Base-by-base conservation (phyloP, 1,284 basidiomycete species). In the Termitomyces sp. region DNA sequence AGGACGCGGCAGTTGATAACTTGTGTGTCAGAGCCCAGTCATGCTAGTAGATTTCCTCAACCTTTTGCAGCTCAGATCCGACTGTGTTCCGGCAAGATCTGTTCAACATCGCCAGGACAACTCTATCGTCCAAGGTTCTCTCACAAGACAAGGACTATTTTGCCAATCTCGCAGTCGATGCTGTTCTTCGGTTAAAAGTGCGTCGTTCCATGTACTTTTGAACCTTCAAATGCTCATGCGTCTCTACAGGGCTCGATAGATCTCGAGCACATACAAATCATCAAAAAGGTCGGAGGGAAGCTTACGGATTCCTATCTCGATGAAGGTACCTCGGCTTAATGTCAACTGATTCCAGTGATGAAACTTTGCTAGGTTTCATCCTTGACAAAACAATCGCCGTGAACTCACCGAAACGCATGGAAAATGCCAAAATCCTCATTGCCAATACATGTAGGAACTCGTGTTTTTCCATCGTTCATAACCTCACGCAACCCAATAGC, bases 211-310 rank as follows among this genome's bases (percentile, higher is more conserved):
- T 2, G 21, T 17, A 26, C 17, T 45, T 46, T 3, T 1, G 5
- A 43, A 26, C 9, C 38, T 19, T 26, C 28, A 47, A 17, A 50
- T 49, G 4, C 49, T 61, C 36, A 67, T 46, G 36, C 51, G 17
- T 38, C 38, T 7, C 30, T 34, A 12, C 62, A 92, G 88, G 94
- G 94, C 28, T 96, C 93, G 36, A 96, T 93, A 54, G 91, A 99
- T 75, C 78, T 99, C 26, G 97, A 99, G 65, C 95, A 99, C 70
- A 98, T 99, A 62, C 97, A 99, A 74, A 91, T 99, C 72, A 99
- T 99, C 79, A 99, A 99, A 80, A 98, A 98, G 75, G 91, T 93
- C 36, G 97, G 97, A 56, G 97, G 97, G 57, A 99, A 99, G 75
- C 82, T 99, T 60, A 97, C 94, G 6, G 96, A 99, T 68, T 97